Base-by-base conservation (phyloP, 2,329 filamentous ascomycete species). In the Trichophyton rubrum region DNA sequence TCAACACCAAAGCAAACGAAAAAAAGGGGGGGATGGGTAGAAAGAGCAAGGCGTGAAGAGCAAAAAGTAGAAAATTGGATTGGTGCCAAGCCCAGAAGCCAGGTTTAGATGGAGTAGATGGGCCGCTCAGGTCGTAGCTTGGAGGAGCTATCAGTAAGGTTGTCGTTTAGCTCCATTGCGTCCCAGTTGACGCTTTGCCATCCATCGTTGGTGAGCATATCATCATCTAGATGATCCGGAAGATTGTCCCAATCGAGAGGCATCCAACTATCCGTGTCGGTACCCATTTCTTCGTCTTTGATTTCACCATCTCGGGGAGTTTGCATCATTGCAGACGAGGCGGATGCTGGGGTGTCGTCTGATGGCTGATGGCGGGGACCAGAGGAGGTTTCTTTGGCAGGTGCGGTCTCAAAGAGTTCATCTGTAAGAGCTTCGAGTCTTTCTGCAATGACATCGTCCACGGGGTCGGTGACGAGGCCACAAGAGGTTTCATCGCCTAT, bases 261-360 rank as follows among this genome's bases (percentile, higher is more conserved):
- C 27, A 72, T 65, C 68, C 69, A 72, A 43, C 64, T 68, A 6
- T 72, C 69, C 3, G 63, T 62, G 15, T 58, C 57, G 22, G 64
- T 66, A 11, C 61, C 63, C 15, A 70, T 68, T 27, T 69, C 70
- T 43, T 71, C 67, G 9, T 68, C 67, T 58, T 70, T 70, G 8
- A 71, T 61, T 7, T 75, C 72, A 47, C 66, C 68, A 49, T 72
- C 71, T 59, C 71, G 71, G 1, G 73, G 73, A 1, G 73, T 76
- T 62, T 73, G 66, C 33, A 72, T 72, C 60, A 70, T 67, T 53
- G 69, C 61, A 20, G 67, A 69, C 22, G 63, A 66, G 57, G 75
- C 73, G 20, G 71, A 66, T 2, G 73, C 74, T 60, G 74, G 72
- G 3, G 73, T 72, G 0, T 73, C 74, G 56, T 73, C 69, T 41